Base-by-base conservation (phyloP, 495 filamentous ascomycete species). In the Aspergillus sclerotioniger region DNA sequence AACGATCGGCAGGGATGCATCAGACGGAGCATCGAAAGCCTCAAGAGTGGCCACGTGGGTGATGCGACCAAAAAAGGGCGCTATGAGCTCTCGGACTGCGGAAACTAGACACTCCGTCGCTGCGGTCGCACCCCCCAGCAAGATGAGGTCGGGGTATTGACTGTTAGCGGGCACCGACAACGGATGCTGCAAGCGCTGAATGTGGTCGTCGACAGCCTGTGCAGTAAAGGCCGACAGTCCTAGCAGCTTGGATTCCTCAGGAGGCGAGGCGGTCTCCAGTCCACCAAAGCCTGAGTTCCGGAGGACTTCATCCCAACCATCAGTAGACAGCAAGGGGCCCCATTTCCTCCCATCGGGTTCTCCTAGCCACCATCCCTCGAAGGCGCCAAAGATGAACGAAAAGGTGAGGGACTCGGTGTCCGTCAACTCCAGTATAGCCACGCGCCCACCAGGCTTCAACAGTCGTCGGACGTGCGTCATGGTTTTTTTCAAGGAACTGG, bases 381-480 rank as follows among this genome's bases (percentile, higher is more conserved):
- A 21, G 0, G 1, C 13, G 5, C 57, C 25, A 5, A 3, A 49
- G 51, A 35, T 20, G 3, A 60, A 48, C 3, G 19, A 5, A 1
- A 39, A 5, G 2, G 8, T 0, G 8, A 37, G 39, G 0, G 16
- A 13, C 8, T 51, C 49, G 1, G 20, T 16, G 6, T 50, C 44
- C 13, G 61, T 63, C 2, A 33, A 6, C 32, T 57, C 61, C 0
- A n/a, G 20, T 1, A 47, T 5, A 10, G 66, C 41, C 6, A 68
- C 45, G 33, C 61, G 61, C n/a, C 65, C 65, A 10, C 58, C 58
- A 17, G 63, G 66, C 39, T 56, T 62, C 7, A 69, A 32, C 10
- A 69, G 48, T 1, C 29, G 54, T 2, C 62, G 54, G 3, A 58
- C 46, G 17, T 63, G 54, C 1, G 29, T 13, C 32, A 67, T 33